These are phyloP conservation scores for Skeletonema grethae DNA, from an alignment of 108 stramenopile genomes.

Conservation along the genomic window DNA sequence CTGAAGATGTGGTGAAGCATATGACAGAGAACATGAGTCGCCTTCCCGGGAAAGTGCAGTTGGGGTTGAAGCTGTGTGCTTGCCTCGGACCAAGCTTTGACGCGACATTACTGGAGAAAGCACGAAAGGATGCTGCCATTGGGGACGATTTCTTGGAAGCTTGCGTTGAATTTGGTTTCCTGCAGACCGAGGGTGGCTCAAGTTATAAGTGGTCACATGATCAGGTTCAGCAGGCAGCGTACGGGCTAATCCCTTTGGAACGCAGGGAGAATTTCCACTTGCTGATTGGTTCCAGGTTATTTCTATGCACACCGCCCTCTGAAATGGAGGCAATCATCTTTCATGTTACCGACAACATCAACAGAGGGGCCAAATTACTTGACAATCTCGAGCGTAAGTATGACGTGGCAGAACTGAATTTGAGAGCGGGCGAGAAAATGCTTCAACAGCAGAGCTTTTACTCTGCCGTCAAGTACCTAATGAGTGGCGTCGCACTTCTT, in stretches of 20 bases:
- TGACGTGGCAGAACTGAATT: slow-evolving; percentile 46
- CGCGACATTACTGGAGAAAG: slow-evolving; percentile 21
- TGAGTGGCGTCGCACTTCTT: slow-evolving; percentile 53
- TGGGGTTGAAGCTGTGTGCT: slow-evolving; percentile 50
- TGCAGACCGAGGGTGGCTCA: slow-evolving; percentile 21
- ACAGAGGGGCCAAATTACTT: slow-evolving; percentile 37
- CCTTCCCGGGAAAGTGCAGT: slow-evolving; percentile 37
- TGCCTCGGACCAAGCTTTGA: slow-evolving; percentile 58
- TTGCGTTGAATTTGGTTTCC: slow-evolving; percentile 24
- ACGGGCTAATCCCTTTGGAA: slow-evolving; percentile 42
- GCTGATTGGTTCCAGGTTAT: slow-evolving; percentile 54
- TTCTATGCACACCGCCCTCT: slow-evolving; percentile 28
- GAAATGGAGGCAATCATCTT: slow-evolving; percentile 44
- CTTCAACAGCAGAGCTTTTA: slow-evolving; percentile 45
- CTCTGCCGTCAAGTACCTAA: slow-evolving; percentile 50
- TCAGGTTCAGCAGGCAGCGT: slow-evolving; percentile 63
- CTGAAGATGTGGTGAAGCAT: slow-evolving; percentile 34
- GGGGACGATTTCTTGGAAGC: slow-evolving; percentile 35
- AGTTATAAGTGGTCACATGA: slow-evolving; percentile 60
- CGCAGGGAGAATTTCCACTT: slow-evolving; percentile 50
- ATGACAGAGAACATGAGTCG: slow-evolving; percentile 50
- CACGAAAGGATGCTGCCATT: slow-evolving; percentile 8
- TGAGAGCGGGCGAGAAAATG: slow-evolving; percentile 55
- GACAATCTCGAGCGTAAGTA: slow-evolving; percentile 22
- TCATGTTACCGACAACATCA: slow-evolving; percentile 53